Percentiles rank a stretch among this genome's conserved stretches.
These are phyloP conservation scores for Graphilbum sp. DNA, from an alignment of 2,329 filamentous ascomycete genomes.

Conservation along the genomic window DNA sequence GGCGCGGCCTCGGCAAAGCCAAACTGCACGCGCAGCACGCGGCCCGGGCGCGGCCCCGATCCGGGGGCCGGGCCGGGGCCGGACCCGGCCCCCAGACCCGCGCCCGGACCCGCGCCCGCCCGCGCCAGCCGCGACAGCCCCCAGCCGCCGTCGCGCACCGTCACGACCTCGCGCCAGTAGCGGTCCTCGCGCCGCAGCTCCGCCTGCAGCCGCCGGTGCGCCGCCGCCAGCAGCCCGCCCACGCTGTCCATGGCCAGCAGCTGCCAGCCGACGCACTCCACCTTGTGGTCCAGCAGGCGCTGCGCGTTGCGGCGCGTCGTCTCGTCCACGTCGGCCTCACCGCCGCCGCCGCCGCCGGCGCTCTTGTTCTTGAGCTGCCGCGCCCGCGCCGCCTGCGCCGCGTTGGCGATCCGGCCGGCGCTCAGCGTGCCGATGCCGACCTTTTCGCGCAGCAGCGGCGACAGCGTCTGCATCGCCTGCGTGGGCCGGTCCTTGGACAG, in stretches of 20 bases:
- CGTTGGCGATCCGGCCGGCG: constrained; percentile 44
- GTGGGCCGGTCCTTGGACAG: constrained; percentile 67
- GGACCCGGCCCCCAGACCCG: no score
- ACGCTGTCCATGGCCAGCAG: constrained; percentile 61
- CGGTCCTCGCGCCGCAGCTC: constrained; percentile 67
- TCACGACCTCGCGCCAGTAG: constrained; percentile 79
- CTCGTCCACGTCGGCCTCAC: constrained; percentile 17
- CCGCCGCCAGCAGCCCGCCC: constrained; percentile 55
- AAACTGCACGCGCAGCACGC: constrained; percentile 71
- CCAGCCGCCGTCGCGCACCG: constrained; percentile 74
- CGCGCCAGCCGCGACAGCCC: constrained; percentile 63
- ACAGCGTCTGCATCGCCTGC: constrained; percentile 54
- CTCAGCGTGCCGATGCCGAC: constrained; percentile 63
- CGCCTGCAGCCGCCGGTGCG: constrained; percentile 54
- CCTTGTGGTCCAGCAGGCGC: constrained; percentile 37
- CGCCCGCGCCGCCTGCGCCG: constrained; percentile 29
- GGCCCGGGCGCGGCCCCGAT: constrained; percentile 48
- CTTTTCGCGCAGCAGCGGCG: constrained; percentile 49
- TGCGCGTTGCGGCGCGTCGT: constrained; percentile 8
- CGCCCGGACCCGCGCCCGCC: no score
- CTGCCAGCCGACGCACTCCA: constrained; percentile 53
- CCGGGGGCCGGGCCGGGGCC: no score
- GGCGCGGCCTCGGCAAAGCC: constrained; percentile 63
- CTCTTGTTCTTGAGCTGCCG: constrained; percentile 2
- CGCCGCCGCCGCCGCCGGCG: background rate